phyloP scores from a whole-genome alignment of 352 stramenopile genomes.

The Aphanomyces euteiches region DNA sequence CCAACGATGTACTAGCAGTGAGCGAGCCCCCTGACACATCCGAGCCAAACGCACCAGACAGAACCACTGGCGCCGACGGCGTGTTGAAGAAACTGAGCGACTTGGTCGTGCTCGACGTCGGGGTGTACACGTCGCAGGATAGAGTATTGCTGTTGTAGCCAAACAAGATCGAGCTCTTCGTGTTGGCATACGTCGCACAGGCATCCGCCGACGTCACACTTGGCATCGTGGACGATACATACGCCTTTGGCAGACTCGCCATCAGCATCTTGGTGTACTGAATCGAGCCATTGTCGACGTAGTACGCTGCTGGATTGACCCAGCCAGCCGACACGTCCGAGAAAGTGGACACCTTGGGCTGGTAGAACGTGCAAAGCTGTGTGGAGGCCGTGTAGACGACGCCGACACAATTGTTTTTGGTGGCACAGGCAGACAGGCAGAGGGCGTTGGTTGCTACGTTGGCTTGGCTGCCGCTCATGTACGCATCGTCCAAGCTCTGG shows the following conservation, averaged over 20 bases:
- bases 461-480: not conserved
- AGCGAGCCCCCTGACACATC: not conserved
- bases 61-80: not conserved
- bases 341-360: not conserved
- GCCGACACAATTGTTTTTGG: not conserved
- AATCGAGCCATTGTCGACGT: not conserved
- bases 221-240: not conserved
- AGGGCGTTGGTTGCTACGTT: not conserved
- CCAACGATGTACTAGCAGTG: not conserved
- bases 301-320: not conserved
- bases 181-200: not conserved
- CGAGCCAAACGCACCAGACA: not conserved
- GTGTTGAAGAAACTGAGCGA: not conserved
- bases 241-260: not conserved
- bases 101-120: not conserved
- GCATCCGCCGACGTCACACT: not conserved
- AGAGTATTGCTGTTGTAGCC: not conserved
- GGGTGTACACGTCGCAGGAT: not conserved
- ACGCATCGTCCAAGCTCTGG: not conserved
- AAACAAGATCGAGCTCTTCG: not conserved
- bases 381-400: slow-evolving; percentile 1
- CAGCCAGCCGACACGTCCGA: slow-evolving; percentile 8
- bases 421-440: not conserved
- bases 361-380: slow-evolving; percentile 11
- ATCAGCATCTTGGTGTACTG: not conserved